These are phyloP conservation scores for Vitis riparia DNA, from an alignment of 164 flowering plant genomes.

Conservation along the genomic window DNA sequence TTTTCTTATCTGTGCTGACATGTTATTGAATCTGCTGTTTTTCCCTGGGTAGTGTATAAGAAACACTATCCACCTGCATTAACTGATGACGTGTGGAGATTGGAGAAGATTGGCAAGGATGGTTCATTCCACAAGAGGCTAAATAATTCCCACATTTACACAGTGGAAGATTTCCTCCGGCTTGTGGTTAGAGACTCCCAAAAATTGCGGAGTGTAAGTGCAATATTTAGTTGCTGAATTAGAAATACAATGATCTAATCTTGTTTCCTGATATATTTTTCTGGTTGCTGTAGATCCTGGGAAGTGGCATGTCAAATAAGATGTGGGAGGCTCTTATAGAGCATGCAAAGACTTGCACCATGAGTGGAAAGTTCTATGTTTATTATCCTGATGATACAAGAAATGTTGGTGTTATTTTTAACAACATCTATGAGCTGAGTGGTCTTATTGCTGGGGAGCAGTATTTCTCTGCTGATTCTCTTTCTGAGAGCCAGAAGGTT, in stretches of 20 bases:
- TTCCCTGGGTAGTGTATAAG: slow-evolving; percentile 62
- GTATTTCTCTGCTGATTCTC: slow-evolving; percentile 36
- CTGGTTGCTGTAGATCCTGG: slow-evolving; percentile 53
- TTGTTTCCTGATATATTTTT: slow-evolving; percentile 1
- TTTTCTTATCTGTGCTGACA: background rate
- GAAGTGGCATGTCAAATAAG: slow-evolving; percentile 74
- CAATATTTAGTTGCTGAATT: background rate
- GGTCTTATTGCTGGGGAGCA: slow-evolving; percentile 43
- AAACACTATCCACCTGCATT: slow-evolving; percentile 81
- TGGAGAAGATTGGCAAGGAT: slow-evolving; percentile 86
- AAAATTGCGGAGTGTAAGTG: slow-evolving; percentile 58
- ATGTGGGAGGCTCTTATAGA: slow-evolving; percentile 76
- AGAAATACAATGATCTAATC: background rate
- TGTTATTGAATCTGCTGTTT: background rate
- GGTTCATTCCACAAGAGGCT: slow-evolving; percentile 80
- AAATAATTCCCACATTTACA: slow-evolving; percentile 37
- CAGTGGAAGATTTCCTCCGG: slow-evolving; percentile 70
- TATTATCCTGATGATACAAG: slow-evolving; percentile 39
- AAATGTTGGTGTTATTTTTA: slow-evolving; percentile 43
- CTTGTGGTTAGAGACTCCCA: slow-evolving; percentile 43
- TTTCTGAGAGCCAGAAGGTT: slow-evolving; percentile 46
- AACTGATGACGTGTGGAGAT: slow-evolving; percentile 80
- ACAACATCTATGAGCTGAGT: slow-evolving; percentile 38
- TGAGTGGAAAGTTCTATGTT: slow-evolving; percentile 44
- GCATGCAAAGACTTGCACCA: slow-evolving; percentile 75